Evolutionary conservation across 208 protist species (phyloP).

Genomic region (Leishmania arabica): DNA sequence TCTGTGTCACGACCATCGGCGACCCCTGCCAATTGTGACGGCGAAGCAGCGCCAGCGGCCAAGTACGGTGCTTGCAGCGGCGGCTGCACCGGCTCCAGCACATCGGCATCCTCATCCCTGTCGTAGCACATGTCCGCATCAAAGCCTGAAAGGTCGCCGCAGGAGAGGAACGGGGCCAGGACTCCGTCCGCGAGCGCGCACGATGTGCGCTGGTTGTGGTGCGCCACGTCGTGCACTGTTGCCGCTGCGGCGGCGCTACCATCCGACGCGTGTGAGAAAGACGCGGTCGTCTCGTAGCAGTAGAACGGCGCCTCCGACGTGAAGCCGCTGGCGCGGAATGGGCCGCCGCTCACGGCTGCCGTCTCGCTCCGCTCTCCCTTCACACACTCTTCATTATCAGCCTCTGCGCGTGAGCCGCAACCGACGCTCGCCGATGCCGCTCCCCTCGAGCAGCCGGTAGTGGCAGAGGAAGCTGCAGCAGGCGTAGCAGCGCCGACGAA

Average conservation of each 20-base stretch:
- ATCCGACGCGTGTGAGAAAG: background rate
- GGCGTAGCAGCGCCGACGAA: constrained; percentile 23
- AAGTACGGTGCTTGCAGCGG: constrained; percentile 82
- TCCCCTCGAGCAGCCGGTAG: background rate
- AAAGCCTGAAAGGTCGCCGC: constrained; percentile 95
- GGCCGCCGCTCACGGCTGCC: background rate
- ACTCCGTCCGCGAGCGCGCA: constrained; percentile 15
- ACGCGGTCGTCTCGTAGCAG: background rate
- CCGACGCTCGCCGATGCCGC: background rate
- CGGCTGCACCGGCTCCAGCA: constrained; percentile 74
- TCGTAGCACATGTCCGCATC: constrained; percentile 94
- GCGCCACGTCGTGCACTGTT: background rate
- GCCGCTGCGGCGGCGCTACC: background rate
- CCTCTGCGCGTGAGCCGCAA: background rate
- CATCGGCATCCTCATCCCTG: constrained; percentile 23
- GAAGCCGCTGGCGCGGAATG: constrained; percentile 11
- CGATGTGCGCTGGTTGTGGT: background rate
- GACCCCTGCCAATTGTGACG: background rate
- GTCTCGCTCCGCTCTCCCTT: background rate
- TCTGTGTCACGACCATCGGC: background rate
- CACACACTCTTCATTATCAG: background rate
- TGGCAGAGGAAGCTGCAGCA: background rate
- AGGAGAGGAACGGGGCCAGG: constrained; percentile 97
- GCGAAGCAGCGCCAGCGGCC: constrained; percentile 5
- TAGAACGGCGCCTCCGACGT: constrained; percentile 15